These are phyloP conservation scores for Aegilops sharonensis DNA, from an alignment of 176 grass and related monocot genomes.

Conservation along the genomic window DNA sequence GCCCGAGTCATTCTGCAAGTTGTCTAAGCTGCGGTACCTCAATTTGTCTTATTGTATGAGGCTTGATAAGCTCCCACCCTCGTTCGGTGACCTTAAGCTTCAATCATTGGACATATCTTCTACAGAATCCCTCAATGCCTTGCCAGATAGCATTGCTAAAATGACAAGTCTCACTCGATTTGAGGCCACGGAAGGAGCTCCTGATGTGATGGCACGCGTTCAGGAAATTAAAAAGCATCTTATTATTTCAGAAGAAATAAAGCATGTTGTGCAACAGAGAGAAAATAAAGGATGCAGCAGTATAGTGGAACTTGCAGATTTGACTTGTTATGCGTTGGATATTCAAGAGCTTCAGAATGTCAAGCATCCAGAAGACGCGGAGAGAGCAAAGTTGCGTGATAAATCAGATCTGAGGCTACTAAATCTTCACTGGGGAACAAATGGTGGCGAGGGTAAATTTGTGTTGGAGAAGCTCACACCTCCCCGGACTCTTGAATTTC, in stretches of 20 bases:
- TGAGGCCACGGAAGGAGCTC: too few species aligned
- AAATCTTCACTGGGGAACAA: too few species aligned
- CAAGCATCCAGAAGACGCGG: too few species aligned
- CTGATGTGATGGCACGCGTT: too few species aligned
- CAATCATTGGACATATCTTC: not conserved
- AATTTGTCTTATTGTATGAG: slow-evolving; percentile 6
- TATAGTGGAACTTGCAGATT: not conserved
- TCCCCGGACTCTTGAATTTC: too few species aligned
- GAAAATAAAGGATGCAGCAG: not conserved
- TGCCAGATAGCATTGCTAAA: not conserved
- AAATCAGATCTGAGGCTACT: too few species aligned
- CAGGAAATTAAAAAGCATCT: not conserved
- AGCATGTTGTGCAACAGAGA: not conserved
- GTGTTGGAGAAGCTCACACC: too few species aligned
- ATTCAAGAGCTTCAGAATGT: not conserved
- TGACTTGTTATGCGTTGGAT: not conserved
- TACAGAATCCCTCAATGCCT: too few species aligned
- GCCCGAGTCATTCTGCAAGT: not conserved
- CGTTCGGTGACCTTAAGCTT: not conserved
- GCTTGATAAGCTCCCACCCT: not conserved
- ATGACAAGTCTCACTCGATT: not conserved
- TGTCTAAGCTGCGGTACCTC: not conserved
- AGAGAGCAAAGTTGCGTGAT: too few species aligned
- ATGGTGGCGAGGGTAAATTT: too few species aligned
- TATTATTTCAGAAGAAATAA: not conserved